Conservation (phyloP, 345 rosid genomes). For the Salix arbutifolia region DNA sequence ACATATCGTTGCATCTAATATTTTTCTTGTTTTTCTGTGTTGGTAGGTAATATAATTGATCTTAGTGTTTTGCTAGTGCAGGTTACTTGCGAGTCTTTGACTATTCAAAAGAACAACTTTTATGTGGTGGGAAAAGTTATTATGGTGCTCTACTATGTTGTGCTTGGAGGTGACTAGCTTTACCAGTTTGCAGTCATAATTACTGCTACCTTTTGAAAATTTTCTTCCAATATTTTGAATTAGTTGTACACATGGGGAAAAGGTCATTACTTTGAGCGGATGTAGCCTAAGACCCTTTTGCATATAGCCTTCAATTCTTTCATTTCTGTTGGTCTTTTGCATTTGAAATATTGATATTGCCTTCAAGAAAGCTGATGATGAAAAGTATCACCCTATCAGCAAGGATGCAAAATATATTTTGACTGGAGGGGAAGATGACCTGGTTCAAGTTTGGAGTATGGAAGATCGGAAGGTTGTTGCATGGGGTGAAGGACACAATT, state of each 20-base stretch:
- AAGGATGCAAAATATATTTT: constrained; percentile 92
- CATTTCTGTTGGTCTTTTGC: neutral
- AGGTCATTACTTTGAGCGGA: neutral
- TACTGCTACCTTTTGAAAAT: neutral
- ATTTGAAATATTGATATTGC: constrained; percentile 1
- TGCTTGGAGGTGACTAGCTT: constrained; percentile 59
- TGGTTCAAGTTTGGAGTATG: constrained; percentile 99
- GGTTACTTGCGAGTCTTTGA: constrained; percentile 95
- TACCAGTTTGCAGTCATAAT: neutral
- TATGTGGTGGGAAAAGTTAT: constrained; percentile 71
- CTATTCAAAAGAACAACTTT: constrained; percentile 56
- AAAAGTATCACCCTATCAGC: constrained; percentile 45
- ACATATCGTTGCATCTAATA: neutral
- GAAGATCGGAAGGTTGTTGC: constrained; percentile 98
- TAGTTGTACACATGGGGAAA: neutral
- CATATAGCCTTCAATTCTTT: neutral
- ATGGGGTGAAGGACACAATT: constrained; percentile 99
- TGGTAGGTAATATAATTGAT: constrained; percentile 2
- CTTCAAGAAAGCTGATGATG: constrained; percentile 13
- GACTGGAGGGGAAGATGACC: constrained; percentile 99
- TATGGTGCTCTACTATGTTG: constrained; percentile 77
- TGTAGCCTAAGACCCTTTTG: neutral
- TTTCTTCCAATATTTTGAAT: neutral
- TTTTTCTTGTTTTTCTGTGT: neutral
- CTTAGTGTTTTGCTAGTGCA: constrained; percentile 28